Evolutionary conservation across 2,329 filamentous ascomycete genomes (phyloP).

Genomic region (Neodidymelliopsis sp.): DNA sequence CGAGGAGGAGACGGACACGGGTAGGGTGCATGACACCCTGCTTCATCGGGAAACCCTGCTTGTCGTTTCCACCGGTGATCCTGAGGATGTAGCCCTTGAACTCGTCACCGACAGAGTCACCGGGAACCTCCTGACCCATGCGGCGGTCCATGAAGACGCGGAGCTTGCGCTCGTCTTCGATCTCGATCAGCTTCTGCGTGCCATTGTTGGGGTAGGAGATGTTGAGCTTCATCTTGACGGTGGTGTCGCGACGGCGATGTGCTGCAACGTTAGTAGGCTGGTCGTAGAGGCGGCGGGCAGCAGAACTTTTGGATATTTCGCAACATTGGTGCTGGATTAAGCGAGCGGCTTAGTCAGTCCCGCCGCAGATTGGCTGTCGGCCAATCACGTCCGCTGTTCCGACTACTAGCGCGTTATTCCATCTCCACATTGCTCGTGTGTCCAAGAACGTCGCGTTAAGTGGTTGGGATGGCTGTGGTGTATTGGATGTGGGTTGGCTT

Average conservation of each 20-base stretch:
- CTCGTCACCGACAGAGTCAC: constrained; percentile 95
- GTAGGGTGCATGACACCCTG: constrained; percentile 99
- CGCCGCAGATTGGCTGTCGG: too few relatives aligned
- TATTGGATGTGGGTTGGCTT: too few relatives aligned
- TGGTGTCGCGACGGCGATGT: constrained; percentile 41
- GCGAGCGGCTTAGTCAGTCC: constrained; percentile 10
- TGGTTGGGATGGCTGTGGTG: too few relatives aligned
- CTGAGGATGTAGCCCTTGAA: constrained; percentile 99
- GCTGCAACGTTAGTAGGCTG: constrained; percentile 49
- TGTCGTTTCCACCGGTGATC: constrained; percentile 99
- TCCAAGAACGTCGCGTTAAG: constrained; percentile 4
- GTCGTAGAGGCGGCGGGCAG: constrained; percentile 28
- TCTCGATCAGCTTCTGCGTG: constrained; percentile 98
- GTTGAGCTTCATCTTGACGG: constrained; percentile 75
- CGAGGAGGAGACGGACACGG: constrained; percentile 96
- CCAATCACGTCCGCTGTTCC: constrained; percentile 1
- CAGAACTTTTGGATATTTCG: constrained; percentile 13
- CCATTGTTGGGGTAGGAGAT: constrained; percentile 96
- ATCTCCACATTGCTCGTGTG: constrained; percentile 2
- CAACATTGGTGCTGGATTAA: not conserved
- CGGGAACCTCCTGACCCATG: constrained; percentile 91
- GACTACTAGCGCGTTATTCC: not conserved
- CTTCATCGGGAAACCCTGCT: constrained; percentile 99
- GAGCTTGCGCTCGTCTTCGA: constrained; percentile 99
- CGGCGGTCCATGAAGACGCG: constrained; percentile 99